phyloP scores from a whole-genome alignment of 495 filamentous ascomycete species.

The Xanthoparmelia taractica region DNA sequence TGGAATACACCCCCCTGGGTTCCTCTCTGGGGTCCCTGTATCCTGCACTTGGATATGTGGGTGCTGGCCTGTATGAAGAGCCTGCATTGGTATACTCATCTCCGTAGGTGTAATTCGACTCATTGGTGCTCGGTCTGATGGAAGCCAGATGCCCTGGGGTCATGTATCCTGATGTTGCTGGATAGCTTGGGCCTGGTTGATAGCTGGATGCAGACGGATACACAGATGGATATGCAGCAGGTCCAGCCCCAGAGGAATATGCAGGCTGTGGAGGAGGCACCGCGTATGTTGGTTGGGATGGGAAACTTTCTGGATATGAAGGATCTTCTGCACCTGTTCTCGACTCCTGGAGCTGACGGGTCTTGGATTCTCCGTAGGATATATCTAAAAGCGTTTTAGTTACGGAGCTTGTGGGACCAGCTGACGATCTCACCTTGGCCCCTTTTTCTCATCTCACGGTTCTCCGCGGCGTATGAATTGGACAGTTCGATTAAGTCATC shows the following conservation, averaged over 20 bases:
- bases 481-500: constrained; percentile 24
- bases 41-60: constrained; percentile 14
- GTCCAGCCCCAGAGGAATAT: constrained; percentile 1
- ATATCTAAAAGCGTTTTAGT: constrained; percentile 17
- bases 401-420: not conserved
- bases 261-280: constrained; percentile 2
- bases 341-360: constrained; percentile 17
- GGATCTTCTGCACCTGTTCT: constrained; percentile 3
- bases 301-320: constrained; percentile 1
- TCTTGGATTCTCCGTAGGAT: constrained; percentile 19
- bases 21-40: constrained; percentile 5
- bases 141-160: constrained; percentile 10
- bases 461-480: constrained; percentile 22
- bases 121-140: constrained; percentile 3
- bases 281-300: constrained; percentile 1
- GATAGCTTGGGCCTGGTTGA: constrained; percentile 15
- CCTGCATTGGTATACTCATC: constrained; percentile 17
- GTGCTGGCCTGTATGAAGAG: constrained; percentile 17
- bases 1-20: not conserved
- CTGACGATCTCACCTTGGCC: constrained; percentile 20
- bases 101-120: constrained; percentile 18
- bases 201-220: constrained; percentile 19
- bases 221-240: constrained; percentile 6
- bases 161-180: constrained; percentile 7
- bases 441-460: constrained; percentile 15